phyloP scores from a whole-genome alignment of 805 yeast genomes.

The Priceomyces fermenticarens region DNA sequence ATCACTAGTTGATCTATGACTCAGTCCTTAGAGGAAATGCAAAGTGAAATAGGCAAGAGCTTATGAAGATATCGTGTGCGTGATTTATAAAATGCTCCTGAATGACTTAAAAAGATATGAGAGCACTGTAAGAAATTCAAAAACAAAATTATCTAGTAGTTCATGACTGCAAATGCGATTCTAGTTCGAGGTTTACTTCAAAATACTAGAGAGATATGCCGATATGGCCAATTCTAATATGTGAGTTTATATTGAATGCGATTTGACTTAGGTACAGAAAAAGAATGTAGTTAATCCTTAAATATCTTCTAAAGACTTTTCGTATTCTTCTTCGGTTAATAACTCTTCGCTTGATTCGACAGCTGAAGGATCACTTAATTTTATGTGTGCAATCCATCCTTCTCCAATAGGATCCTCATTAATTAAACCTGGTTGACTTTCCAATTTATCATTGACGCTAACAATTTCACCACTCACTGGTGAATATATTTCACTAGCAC shows the following conservation, averaged over 20 bases:
- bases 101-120: too few species aligned
- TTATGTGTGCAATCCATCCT: constrained; percentile 87
- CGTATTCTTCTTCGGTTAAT: constrained; percentile 55
- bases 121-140: too few species aligned
- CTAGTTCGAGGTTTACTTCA: too few species aligned
- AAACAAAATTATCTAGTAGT: too few species aligned
- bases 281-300: constrained; percentile 4
- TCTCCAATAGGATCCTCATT: constrained; percentile 90
- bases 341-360: constrained; percentile 41
- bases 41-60: too few species aligned
- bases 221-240: too few species aligned
- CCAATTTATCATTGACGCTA: constrained; percentile 67
- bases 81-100: too few species aligned
- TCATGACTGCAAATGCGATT: too few species aligned
- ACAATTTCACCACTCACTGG: constrained; percentile 78
- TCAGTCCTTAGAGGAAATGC: too few species aligned
- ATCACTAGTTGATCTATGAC: too few species aligned
- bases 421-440: constrained; percentile 70
- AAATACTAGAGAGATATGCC: too few species aligned
- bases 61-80: too few species aligned
- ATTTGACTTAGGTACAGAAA: neutral
- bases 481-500: constrained; percentile 88
- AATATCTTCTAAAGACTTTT: constrained; percentile 51
- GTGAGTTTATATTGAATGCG: neutral
- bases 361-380: constrained; percentile 41